These are phyloP conservation scores for Deinandra increscens DNA, from an alignment of 129 eudicot species.

Conservation along the genomic window DNA sequence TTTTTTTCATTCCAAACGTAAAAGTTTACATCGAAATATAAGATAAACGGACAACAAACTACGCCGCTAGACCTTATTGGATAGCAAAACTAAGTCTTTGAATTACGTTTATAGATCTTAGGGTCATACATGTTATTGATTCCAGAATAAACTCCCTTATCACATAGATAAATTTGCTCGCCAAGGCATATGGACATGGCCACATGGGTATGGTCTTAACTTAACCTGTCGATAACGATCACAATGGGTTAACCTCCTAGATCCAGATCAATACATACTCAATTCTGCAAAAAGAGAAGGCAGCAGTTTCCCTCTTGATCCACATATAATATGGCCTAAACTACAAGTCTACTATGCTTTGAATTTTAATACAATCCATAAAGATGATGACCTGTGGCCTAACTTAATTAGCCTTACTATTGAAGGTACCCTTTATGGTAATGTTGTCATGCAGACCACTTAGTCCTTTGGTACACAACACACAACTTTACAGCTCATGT, in stretches of 20 bases:
- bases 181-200: neutral
- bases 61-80: too few species aligned
- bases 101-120: too few species aligned
- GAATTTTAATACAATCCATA: constrained; percentile 22
- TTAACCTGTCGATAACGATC: neutral
- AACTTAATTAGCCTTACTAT: constrained; percentile 17
- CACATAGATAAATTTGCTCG: too few species aligned
- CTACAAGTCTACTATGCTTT: constrained; percentile 25
- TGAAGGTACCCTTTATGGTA: constrained; percentile 29
- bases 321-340: constrained; percentile 16
- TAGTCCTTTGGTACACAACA: constrained; percentile 2
- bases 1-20: too few species aligned
- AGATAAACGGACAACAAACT: too few species aligned
- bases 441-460: constrained; percentile 26
- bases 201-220: neutral
- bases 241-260: neutral
- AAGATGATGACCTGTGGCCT: constrained; percentile 23
- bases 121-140: too few species aligned
- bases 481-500: constrained; percentile 14
- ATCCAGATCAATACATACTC: neutral
- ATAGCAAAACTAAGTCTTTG: too few species aligned
- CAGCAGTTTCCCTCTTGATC: neutral
- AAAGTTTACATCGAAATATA: too few species aligned
- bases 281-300: neutral
- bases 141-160: too few species aligned